Percentiles rank a stretch among this genome's conserved stretches.
phyloP scores from a whole-genome alignment of 31 red algal species.

The Endocladia muricata region DNA sequence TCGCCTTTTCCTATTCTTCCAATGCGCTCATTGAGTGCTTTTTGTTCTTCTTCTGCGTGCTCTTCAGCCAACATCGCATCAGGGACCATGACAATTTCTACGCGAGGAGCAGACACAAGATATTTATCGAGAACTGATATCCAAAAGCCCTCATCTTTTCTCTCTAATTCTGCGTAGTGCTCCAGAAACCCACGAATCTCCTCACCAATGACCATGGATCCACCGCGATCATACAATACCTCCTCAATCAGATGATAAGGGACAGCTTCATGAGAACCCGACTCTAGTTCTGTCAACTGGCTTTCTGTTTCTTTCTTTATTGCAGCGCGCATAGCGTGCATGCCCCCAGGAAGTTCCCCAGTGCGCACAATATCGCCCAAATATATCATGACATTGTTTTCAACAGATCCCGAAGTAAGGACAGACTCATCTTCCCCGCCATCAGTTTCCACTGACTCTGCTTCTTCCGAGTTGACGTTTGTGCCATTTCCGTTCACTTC shows the following conservation, averaged over 20 bases:
- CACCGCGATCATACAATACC: conserved; percentile 42
- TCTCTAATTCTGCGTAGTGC: conserved; percentile 14
- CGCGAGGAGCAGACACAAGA: conserved; percentile 50
- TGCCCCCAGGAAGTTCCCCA: conserved; percentile 51
- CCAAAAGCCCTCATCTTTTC: conserved; percentile 70
- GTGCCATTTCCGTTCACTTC: conserved; percentile 29
- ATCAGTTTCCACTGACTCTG: conserved; percentile 14
- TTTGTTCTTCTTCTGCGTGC: conserved; percentile 25
- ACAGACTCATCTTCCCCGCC: conserved; percentile 50
- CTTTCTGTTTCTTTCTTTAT: conserved; percentile 53
- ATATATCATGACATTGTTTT: conserved; percentile 48
- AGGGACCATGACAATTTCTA: conserved; percentile 64
- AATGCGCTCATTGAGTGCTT: not conserved
- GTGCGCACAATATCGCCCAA: conserved; percentile 33
- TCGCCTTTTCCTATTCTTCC: conserved; percentile 9
- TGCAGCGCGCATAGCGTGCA: conserved; percentile 42
- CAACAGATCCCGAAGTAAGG: conserved; percentile 60
- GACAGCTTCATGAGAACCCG: conserved; percentile 33
- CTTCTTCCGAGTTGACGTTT: conserved; percentile 39
- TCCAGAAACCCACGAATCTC: conserved; percentile 40
- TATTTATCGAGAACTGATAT: conserved; percentile 18
- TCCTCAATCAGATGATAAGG: conserved; percentile 42
- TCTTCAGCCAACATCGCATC: conserved; percentile 44
- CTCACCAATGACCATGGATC: conserved; percentile 5
- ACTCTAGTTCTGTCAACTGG: conserved; percentile 51